phyloP scores from a whole-genome alignment of 495 filamentous ascomycete genomes.

The Achaetomiella virescens region DNA sequence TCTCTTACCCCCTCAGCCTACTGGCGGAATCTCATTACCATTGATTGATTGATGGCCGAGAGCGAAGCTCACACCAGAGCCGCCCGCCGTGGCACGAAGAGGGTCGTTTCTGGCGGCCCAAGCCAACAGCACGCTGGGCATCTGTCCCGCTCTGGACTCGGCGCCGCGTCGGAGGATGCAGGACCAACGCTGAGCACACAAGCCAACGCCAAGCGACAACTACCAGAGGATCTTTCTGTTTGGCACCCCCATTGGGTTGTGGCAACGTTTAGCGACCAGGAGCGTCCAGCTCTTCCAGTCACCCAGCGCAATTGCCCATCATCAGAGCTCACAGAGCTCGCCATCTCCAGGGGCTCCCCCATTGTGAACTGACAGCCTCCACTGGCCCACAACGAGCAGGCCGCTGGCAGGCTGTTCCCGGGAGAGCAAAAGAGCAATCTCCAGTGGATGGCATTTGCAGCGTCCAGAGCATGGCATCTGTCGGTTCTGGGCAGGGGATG shows the following conservation, averaged over 20 bases:
- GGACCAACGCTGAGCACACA: background rate
- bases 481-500: slow-evolving; percentile 16
- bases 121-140: background rate
- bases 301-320: too few species aligned
- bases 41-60: background rate
- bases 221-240: too few species aligned
- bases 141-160: background rate
- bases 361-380: background rate
- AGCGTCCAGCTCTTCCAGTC: too few species aligned
- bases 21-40: too few species aligned
- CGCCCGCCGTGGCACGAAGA: background rate
- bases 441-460: slow-evolving; percentile 5
- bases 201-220: background rate
- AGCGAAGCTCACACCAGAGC: background rate
- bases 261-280: too few species aligned
- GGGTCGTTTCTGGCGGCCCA: slow-evolving; percentile 5
- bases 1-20: too few species aligned
- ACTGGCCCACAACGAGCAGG: background rate
- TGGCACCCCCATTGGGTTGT: too few species aligned
- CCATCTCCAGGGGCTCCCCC: background rate
- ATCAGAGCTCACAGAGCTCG: background rate
- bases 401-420: background rate
- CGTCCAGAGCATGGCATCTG: slow-evolving; percentile 6
- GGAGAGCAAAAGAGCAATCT: background rate
- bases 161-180: background rate